Evolutionary conservation across 2,329 filamentous ascomycete species (phyloP).

Genomic region (Xylaria sp.): DNA sequence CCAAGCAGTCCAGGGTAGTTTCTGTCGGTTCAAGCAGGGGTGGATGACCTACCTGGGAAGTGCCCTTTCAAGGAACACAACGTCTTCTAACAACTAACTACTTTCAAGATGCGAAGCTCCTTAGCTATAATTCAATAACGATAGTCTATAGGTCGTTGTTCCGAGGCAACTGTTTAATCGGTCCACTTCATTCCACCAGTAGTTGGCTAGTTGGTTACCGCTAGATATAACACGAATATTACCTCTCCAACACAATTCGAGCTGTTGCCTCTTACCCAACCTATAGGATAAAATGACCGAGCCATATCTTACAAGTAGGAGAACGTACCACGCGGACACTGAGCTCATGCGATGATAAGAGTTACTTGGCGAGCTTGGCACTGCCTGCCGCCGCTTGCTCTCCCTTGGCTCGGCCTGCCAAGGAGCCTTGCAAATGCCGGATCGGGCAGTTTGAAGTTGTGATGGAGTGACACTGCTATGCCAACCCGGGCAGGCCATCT

Average conservation of each 20-base stretch:
- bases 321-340: not conserved
- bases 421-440: constrained; percentile 20
- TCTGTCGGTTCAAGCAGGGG: not conserved
- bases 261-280: not conserved
- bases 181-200: not conserved
- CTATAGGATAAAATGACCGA: not conserved
- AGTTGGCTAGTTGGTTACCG: not conserved
- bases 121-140: not conserved
- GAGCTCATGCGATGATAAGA: constrained; percentile 30
- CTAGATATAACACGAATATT: not conserved
- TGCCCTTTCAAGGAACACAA: not conserved
- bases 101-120: not conserved
- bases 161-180: not conserved
- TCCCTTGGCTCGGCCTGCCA: constrained; percentile 15
- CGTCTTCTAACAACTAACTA: not conserved
- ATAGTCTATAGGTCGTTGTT: not conserved
- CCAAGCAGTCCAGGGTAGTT: not conserved
- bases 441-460: constrained; percentile 28
- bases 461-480: constrained; percentile 27
- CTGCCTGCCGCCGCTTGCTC: not conserved
- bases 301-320: not conserved
- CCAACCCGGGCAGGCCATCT: constrained; percentile 37
- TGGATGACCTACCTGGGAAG: constrained; percentile 13
- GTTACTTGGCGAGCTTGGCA: constrained; percentile 35
- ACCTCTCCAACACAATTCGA: not conserved